Base-by-base conservation (phyloP, 192 early-diverging fungal species). In the Coemansia nantahalensis region DNA sequence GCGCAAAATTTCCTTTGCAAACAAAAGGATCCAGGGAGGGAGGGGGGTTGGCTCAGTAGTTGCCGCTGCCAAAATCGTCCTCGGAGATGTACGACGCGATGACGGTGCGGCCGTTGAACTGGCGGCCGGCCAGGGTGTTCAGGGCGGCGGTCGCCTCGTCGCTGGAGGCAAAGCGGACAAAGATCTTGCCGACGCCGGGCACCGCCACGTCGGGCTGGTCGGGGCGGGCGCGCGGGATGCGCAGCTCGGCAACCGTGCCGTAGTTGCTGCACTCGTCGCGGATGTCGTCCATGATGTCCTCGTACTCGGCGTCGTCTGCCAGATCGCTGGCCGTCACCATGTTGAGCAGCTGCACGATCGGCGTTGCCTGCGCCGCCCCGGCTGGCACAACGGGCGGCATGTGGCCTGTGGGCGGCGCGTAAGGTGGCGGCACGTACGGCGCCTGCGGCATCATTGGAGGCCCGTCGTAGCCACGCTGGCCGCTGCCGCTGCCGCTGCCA, bases 91-190 rank as follows among this genome's bases (percentile, higher is more conserved):
- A 97, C 13, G 90, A 82, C 9, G 93, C 85, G 46, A 98, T 68
- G 28, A 98, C 94, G 5, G 93, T 98, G 22, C 94, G 80, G 28
- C 92, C 90, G 38, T 86, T 86, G 68, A 98, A 98, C 77, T 88
- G 91, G 31, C 95, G 83, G 28, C 95, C 95, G 19, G 93, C 91
- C 38, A 98, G 78, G 12, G 91, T 82, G 16, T 82, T 81, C 28
- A 92, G 68, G 1, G 95, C 95, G 2, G 60, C 54, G 7, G 79
- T 77, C 16, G 85, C 78, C 45, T 89, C 65, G 3, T 87, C 84
- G 0, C 60, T 59, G 13, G 53, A 70, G 16, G 61, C 62, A 55
- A 80, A 98, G 61, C 87, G 74, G 38, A 97, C 84, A 80, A 91
- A 95, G 51, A 97, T 90, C 92, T 93, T 95, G 63, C 92, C 95